Conservation (phyloP, 75 land plant genomes). For the Picea sitchensis region DNA sequence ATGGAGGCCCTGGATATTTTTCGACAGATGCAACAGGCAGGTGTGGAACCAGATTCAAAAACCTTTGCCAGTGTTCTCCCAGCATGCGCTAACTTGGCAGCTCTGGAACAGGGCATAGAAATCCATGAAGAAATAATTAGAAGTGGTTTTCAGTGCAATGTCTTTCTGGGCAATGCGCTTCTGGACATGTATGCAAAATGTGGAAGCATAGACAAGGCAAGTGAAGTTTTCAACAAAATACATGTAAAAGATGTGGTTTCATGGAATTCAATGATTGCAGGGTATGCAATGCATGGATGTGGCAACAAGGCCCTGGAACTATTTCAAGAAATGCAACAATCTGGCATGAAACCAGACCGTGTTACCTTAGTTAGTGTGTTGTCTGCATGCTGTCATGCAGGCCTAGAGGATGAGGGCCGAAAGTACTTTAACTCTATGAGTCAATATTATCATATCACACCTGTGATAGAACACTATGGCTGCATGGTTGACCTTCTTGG, state of each 20-base stretch:
- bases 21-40: constrained; percentile 6
- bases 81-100: constrained; percentile 32
- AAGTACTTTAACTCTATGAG: constrained; percentile 38
- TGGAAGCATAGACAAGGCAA: constrained; percentile 34
- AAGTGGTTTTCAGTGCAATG: constrained; percentile 26
- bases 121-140: constrained; percentile 26
- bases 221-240: constrained; percentile 32
- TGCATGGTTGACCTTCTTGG: constrained; percentile 67
- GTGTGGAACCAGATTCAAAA: constrained; percentile 35
- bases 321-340: constrained; percentile 37
- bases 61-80: constrained; percentile 39
- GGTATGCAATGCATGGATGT: constrained; percentile 41
- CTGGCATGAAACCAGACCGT: constrained; percentile 22
- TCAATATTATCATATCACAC: constrained; percentile 22
- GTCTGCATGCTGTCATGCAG: constrained; percentile 66
- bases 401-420: constrained; percentile 48
- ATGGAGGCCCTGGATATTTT: constrained; percentile 18
- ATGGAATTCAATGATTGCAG: constrained; percentile 49
- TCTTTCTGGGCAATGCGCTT: constrained; percentile 42
- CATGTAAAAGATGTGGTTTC: constrained; percentile 35
- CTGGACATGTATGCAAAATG: constrained; percentile 60
- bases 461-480: constrained; percentile 51
- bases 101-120: constrained; percentile 36
- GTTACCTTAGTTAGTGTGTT: constrained; percentile 38
- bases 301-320: constrained; percentile 33